Evolutionary conservation across 1,139 yeast species (phyloP), one percentile per base, ranked within the genome.

Genomic region (Nematodospora anomalae): DNA sequence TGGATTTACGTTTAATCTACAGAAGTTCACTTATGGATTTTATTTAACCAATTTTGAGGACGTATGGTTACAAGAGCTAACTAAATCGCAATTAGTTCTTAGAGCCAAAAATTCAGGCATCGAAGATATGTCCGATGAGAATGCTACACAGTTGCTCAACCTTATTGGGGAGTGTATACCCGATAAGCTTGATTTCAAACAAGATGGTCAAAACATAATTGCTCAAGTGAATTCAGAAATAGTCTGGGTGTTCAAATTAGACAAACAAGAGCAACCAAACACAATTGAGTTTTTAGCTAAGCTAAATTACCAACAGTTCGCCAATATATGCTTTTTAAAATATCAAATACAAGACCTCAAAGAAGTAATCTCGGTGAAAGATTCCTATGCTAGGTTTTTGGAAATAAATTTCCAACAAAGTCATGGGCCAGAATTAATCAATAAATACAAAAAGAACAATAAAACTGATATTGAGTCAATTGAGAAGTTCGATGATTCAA

Each of bases 371-470:
- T 41, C 44, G 1, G 48, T 45, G 4, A 67, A 67, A 41, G 76
- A 71, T 37, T 55, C 57, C 21, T 70, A 64, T 38, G 57, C 55
- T 13, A 48, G 49, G 41, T 67, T 64, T 35, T 49, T 70, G 26
- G 46, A 53, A 18, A 71, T 64, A 37, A 68, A 68, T 49, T 64
- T 66, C 45, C 58, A 55, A 37, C 60, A 62, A 3, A 51, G 65
- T 27, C 66, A 67, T 44, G 72, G 73, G 3, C 50, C 54, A 15
- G 67, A 63, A 36, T 50, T 65, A 36, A 51, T 68, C 16, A 49
- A 51, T 21, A 60, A 59, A 43, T 67, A 60, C 45, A 38, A 41
- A 9, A 49, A 44, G 32, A 57, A 49, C 33, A 50, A 58, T 31
- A 32, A 33, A 21, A 24, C 33, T 2, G 50, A 50, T 12, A 16